A percentile compares a stretch with the other conserved stretches of the same genome.
phyloP scores from a whole-genome alignment of 2,329 filamentous ascomycete genomes.

The Davidsoniella australis region DNA sequence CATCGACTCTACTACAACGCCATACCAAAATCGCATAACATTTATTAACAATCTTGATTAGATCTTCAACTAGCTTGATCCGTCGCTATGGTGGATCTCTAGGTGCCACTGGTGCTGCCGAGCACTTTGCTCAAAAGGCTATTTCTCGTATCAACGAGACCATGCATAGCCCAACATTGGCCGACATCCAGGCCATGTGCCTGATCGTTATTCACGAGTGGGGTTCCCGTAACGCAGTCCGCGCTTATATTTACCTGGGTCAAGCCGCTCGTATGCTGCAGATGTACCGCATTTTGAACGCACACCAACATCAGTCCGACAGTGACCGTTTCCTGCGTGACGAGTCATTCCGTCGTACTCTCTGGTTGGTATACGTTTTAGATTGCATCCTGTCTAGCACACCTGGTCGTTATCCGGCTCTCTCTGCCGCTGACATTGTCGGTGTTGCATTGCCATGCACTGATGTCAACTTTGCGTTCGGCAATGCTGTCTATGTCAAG shows the following conservation, averaged over 20 bases:
- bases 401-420: slow-evolving; percentile 39
- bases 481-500: slow-evolving; percentile 40
- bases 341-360: slow-evolving; percentile 41
- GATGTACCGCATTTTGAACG: slow-evolving; percentile 44
- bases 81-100: slow-evolving; percentile 39
- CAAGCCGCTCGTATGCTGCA: slow-evolving; percentile 47
- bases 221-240: slow-evolving; percentile 43
- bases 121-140: slow-evolving; percentile 42
- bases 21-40: not conserved
- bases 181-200: slow-evolving; percentile 44
- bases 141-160: slow-evolving; percentile 39
- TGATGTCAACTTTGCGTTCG: slow-evolving; percentile 46
- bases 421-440: slow-evolving; percentile 35
- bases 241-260: slow-evolving; percentile 45
- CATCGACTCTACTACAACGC: not conserved
- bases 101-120: slow-evolving; percentile 34
- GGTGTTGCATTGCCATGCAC: slow-evolving; percentile 41
- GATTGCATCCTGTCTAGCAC: slow-evolving; percentile 46
- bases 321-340: slow-evolving; percentile 43
- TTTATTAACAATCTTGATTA: slow-evolving; percentile 16
- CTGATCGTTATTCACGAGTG: slow-evolving; percentile 46
- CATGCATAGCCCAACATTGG: slow-evolving; percentile 40
- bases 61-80: slow-evolving; percentile 38
- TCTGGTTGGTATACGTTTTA: slow-evolving; percentile 46
- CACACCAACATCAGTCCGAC: slow-evolving; percentile 32